A percentile compares a stretch with the other conserved stretches of the same genome.
Evolutionary conservation across 176 grass and related monocot species (phyloP).

Genomic region (Oryza brachyantha): DNA sequence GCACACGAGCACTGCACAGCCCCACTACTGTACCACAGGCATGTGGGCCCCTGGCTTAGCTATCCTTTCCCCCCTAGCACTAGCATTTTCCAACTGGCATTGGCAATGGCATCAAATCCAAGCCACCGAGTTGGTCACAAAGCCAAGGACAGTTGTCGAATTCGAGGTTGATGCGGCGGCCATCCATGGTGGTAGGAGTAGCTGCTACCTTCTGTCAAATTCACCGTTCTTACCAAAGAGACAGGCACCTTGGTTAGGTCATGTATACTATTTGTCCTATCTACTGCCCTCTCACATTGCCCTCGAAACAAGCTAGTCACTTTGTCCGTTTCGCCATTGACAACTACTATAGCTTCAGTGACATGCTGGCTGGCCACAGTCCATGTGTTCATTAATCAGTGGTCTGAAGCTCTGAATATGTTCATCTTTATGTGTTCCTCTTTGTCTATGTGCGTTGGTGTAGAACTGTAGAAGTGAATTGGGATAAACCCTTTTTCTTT

Average conservation of each 20-base stretch:
- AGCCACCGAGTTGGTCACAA: slow-evolving; percentile 42
- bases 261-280: background rate
- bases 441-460: background rate
- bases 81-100: slow-evolving; percentile 39
- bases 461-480: background rate
- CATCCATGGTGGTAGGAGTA: background rate
- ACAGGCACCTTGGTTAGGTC: no score
- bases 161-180: slow-evolving; percentile 35
- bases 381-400: background rate
- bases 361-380: background rate
- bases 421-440: background rate
- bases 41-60: slow-evolving; percentile 1
- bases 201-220: background rate
- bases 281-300: background rate
- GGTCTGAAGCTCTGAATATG: background rate
- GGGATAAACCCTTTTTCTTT: background rate
- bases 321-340: background rate
- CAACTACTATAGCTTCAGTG: background rate
- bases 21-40: background rate
- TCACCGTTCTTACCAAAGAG: slow-evolving; percentile 26
- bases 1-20: slow-evolving; percentile 16
- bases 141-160: slow-evolving; percentile 56
- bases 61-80: slow-evolving; percentile 1
- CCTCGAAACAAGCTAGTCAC: background rate
- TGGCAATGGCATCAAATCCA: slow-evolving; percentile 31